phyloP scores from a whole-genome alignment of 2,329 filamentous ascomycete species.

The Aspergillus felis region DNA sequence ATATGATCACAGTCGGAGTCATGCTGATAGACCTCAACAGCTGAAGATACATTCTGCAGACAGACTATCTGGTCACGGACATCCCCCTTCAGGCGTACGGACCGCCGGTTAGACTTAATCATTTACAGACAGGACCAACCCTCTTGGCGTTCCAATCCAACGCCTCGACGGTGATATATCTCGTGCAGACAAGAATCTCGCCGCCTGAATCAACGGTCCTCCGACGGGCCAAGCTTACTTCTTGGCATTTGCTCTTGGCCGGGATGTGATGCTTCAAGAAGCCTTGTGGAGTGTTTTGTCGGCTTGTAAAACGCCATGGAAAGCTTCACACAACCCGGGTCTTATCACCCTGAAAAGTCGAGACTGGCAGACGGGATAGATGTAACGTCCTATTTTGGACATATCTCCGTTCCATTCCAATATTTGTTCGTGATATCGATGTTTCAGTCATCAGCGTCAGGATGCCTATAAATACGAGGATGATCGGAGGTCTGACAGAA shows the following conservation, averaged over 20 bases:
- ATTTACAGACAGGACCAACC: no score
- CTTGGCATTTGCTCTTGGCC: neutral
- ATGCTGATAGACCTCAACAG: no score
- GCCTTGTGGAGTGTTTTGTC: no score
- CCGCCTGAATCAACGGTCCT: conserved; percentile 6
- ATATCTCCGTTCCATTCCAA: neutral
- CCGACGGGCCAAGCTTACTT: conserved; percentile 22
- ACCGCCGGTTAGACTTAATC: no score
- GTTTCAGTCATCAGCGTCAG: no score
- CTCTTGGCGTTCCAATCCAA: no score
- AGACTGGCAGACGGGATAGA: neutral
- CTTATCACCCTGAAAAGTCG: neutral
- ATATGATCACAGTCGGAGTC: no score
- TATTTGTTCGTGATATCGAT: no score
- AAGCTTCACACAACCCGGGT: neutral
- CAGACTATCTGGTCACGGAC: no score
- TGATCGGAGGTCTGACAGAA: neutral
- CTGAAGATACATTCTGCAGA: no score
- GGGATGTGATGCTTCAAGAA: neutral
- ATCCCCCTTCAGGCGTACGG: no score
- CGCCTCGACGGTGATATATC: neutral
- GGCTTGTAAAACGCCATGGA: no score
- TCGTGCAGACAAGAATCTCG: neutral
- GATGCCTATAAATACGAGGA: neutral
- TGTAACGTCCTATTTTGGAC: conserved; percentile 14